Evolutionary conservation across 176 grass and related monocot species (phyloP).

Genomic region (Lolium multiflorum): DNA sequence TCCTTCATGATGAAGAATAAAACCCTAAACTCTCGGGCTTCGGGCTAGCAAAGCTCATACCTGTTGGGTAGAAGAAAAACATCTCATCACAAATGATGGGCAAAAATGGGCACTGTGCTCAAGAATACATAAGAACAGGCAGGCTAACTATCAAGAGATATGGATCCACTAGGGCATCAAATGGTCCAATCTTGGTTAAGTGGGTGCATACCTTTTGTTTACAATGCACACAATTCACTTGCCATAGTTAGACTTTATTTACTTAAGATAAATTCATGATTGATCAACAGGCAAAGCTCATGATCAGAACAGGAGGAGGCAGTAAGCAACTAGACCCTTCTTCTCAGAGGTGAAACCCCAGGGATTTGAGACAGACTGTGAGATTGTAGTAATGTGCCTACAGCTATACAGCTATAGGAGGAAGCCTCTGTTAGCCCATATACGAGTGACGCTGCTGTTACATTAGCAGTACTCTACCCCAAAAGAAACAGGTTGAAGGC

Average conservation of each 20-base stretch:
- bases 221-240: not conserved
- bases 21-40: slow-evolving; percentile 84
- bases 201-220: slow-evolving; percentile 54
- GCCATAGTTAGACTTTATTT: not conserved
- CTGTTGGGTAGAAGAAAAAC: slow-evolving; percentile 45
- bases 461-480: slow-evolving; percentile 40
- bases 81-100: slow-evolving; percentile 79
- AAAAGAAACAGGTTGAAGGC: slow-evolving; percentile 34
- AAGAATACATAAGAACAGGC: slow-evolving; percentile 67
- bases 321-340: slow-evolving; percentile 63
- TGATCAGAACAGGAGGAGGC: slow-evolving; percentile 60
- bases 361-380: slow-evolving; percentile 64
- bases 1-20: slow-evolving; percentile 64
- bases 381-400: slow-evolving; percentile 77
- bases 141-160: slow-evolving; percentile 68
- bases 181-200: slow-evolving; percentile 64
- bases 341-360: slow-evolving; percentile 62
- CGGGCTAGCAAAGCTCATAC: slow-evolving; percentile 74
- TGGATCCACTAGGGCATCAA: slow-evolving; percentile 58
- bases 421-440: slow-evolving; percentile 61
- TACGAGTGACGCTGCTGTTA: slow-evolving; percentile 62
- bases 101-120: slow-evolving; percentile 83
- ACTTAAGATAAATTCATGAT: slow-evolving; percentile 36
- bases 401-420: slow-evolving; percentile 48
- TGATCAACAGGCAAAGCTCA: slow-evolving; percentile 60